These are phyloP conservation scores for Peronospora tabacina DNA, from an alignment of 352 stramenopile genomes.

Conservation along the genomic window DNA sequence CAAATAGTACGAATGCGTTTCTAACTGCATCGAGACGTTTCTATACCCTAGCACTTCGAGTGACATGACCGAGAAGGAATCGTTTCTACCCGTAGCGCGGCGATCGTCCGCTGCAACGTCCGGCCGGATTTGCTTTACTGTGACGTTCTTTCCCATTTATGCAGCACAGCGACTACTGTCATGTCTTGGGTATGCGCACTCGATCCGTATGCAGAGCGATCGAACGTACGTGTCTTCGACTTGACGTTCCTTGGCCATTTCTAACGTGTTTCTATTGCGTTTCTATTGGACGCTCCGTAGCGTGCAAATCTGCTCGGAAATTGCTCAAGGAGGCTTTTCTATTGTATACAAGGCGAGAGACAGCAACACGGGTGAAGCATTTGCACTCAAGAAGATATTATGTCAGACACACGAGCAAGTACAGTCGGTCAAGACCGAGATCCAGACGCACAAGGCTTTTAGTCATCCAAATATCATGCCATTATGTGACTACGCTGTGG, in stretches of 20 bases:
- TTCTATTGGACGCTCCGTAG: conserved; percentile 19
- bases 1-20: too few relatives aligned
- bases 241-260: neutral
- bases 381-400: conserved; percentile 87
- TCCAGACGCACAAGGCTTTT: conserved; percentile 69
- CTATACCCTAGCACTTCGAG: neutral
- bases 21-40: neutral
- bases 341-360: conserved; percentile 80
- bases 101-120: conserved; percentile 14
- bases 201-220: conserved; percentile 63
- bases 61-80: conserved; percentile 26
- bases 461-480: conserved; percentile 80
- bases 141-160: conserved; percentile 58
- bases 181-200: conserved; percentile 66
- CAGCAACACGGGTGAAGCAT: conserved; percentile 58
- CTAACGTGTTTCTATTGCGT: neutral
- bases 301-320: conserved; percentile 47
- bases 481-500: conserved; percentile 63
- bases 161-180: conserved; percentile 52
- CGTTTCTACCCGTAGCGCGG: conserved; percentile 26
- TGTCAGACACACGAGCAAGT: conserved; percentile 82
- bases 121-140: conserved; percentile 40
- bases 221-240: conserved; percentile 38
- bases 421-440: conserved; percentile 72
- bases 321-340: conserved; percentile 84